Evolutionary conservation across 1,284 basidiomycete species (phyloP), one percentile per base, ranked within the genome.

Genomic region (Rhodotorula sp.): DNA sequence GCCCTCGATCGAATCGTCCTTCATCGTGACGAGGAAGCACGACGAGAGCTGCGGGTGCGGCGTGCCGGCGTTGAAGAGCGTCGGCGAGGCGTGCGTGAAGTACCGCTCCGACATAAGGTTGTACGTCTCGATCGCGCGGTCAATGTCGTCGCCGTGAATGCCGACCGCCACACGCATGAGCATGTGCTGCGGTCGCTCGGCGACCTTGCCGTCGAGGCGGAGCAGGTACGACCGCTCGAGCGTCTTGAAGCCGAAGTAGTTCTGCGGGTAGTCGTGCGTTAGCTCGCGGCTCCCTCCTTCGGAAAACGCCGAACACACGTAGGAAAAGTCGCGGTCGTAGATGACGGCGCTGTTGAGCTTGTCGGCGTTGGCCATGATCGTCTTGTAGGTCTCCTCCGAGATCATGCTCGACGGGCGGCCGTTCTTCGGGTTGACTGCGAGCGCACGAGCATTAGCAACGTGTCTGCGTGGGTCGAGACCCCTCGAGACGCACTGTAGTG

Each of bases 91-190:
- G 79, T 99, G 95, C 1, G 94, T 99, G 82, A 99, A 99, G 84
- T 90, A 94, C 30, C 91, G 88, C 82, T 97, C 91, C 36, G 91
- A 95, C 93, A 98, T 96, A 59, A 76, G 65, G 77, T 82, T 81
- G 79, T 82, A 82, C 15, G 95, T 96, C 83, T 97, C 89, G 74
- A 98, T 84, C 61, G 89, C 93, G 59, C 89, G 88, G 36, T 96
- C 92, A 71, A 98, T 86, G 81, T 98, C 91, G 34, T 83, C 79
- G 19, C 94, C 94, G 80, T 99, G 95, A 74, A 99, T 96, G 68
- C 95, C 96, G 60, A 99, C 92, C 58, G 95, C 91, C 64, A 99
- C 96, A 82, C 95, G 94, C 96, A 99, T 99, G 79, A 99, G 90
- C 89, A 99, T 92, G 82, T 99, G 96, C 79, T 99, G 95, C 46